Evolutionary conservation across 345 rosid genomes (phyloP).

Genomic region (Kernera saxatilis): DNA sequence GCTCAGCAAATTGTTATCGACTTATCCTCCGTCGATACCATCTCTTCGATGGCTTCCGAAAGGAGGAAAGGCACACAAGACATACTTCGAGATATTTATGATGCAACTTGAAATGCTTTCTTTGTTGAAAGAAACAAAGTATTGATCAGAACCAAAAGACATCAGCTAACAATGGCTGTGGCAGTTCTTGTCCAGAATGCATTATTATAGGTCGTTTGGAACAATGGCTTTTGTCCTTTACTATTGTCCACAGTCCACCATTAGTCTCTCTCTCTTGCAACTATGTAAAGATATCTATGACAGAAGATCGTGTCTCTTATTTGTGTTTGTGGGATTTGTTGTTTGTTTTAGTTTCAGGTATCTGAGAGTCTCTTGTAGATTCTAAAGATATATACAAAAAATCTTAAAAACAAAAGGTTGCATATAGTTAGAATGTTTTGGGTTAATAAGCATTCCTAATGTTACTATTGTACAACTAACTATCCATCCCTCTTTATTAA

Average conservation of each 20-base stretch:
- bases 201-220: neutral
- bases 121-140: neutral
- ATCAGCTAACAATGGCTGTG: neutral
- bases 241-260: slow-evolving; percentile 2
- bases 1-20: neutral
- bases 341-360: neutral
- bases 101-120: neutral
- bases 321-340: neutral
- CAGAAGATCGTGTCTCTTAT: neutral
- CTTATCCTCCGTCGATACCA: neutral
- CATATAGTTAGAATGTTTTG: slow-evolving; percentile 15
- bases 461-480: neutral
- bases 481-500: slow-evolving; percentile 20
- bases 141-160: neutral
- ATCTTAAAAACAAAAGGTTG: neutral
- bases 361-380: neutral
- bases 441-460: slow-evolving; percentile 6
- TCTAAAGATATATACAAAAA: neutral
- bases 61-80: neutral
- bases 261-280: neutral
- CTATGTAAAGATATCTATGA: neutral
- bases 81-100: neutral
- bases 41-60: neutral
- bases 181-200: slow-evolving; percentile 12
- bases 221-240: neutral